phyloP scores from a whole-genome alignment of 2,329 filamentous ascomycete genomes.

The Camillea tinctor region DNA sequence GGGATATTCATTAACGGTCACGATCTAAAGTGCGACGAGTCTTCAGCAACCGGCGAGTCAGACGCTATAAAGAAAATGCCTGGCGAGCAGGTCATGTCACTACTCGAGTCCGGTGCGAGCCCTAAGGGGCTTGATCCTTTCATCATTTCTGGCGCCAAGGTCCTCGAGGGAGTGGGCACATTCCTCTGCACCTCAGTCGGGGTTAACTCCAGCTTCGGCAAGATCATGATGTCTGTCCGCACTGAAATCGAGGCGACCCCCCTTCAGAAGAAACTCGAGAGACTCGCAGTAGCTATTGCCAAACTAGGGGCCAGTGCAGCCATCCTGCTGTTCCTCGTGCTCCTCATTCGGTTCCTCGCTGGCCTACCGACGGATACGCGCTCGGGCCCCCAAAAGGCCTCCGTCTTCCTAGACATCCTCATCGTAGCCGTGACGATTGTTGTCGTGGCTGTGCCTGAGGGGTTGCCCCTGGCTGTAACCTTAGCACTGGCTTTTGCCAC shows the following conservation, averaged over 20 bases:
- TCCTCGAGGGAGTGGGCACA: slow-evolving; percentile 53
- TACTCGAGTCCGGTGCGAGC: slow-evolving; percentile 50
- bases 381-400: slow-evolving; percentile 55
- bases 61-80: slow-evolving; percentile 65
- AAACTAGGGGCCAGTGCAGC: slow-evolving; percentile 64
- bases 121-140: slow-evolving; percentile 60
- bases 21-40: slow-evolving; percentile 67
- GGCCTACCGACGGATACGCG: slow-evolving; percentile 50
- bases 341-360: slow-evolving; percentile 75
- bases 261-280: slow-evolving; percentile 52
- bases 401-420: slow-evolving; percentile 61
- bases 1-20: slow-evolving; percentile 64
- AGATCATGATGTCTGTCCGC: slow-evolving; percentile 55
- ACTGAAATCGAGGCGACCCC: slow-evolving; percentile 53
- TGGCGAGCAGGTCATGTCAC: slow-evolving; percentile 56
- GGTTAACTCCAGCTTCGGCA: slow-evolving; percentile 53
- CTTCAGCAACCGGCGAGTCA: slow-evolving; percentile 68
- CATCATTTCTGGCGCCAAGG: slow-evolving; percentile 57
- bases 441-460: slow-evolving; percentile 68
- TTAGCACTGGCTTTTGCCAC: slow-evolving; percentile 67
- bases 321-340: slow-evolving; percentile 71
- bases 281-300: slow-evolving; percentile 50
- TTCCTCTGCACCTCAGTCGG: slow-evolving; percentile 55
- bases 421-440: slow-evolving; percentile 66
- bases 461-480: slow-evolving; percentile 65